Evolutionary conservation across 2,329 filamentous ascomycete species (phyloP).

Genomic region (Zasmidium cellare): DNA sequence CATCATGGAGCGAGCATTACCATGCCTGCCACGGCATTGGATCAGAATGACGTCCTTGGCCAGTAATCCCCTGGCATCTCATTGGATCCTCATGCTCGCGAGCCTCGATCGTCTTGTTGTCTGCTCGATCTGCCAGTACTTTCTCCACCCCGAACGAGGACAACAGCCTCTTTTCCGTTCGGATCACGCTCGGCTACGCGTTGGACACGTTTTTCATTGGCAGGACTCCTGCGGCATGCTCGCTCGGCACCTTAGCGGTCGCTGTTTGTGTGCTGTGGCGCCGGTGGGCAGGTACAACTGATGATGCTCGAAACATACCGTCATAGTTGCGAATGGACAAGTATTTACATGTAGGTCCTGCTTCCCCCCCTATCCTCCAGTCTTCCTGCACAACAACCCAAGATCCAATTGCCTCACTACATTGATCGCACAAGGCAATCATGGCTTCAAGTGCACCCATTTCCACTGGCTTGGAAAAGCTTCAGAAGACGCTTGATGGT

Average conservation of each 20-base stretch:
- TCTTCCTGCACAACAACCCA: neutral
- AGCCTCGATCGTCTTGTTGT: constrained; percentile 4
- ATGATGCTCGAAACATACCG: neutral
- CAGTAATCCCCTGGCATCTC: constrained; percentile 7
- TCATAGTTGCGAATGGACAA: neutral
- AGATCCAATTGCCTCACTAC: neutral
- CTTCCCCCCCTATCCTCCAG: neutral
- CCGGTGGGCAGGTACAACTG: neutral
- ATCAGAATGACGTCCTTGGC: constrained; percentile 11
- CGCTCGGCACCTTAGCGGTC: neutral
- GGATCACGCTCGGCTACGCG: neutral
- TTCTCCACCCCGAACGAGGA: constrained; percentile 9
- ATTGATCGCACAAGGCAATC: constrained; percentile 6
- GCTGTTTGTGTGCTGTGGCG: neutral
- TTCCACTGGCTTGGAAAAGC: constrained; percentile 27
- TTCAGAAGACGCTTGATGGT: constrained; percentile 34
- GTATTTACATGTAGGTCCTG: neutral
- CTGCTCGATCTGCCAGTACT: constrained; percentile 1
- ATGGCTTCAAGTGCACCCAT: constrained; percentile 24
- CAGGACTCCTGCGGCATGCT: neutral
- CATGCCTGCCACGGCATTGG: neutral
- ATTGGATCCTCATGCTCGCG: constrained; percentile 9
- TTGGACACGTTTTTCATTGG: neutral
- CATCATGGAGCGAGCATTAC: neutral
- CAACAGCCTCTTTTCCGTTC: neutral